Conservation (phyloP, 1,284 basidiomycete genomes). For the Rhodotorula sp. region DNA sequence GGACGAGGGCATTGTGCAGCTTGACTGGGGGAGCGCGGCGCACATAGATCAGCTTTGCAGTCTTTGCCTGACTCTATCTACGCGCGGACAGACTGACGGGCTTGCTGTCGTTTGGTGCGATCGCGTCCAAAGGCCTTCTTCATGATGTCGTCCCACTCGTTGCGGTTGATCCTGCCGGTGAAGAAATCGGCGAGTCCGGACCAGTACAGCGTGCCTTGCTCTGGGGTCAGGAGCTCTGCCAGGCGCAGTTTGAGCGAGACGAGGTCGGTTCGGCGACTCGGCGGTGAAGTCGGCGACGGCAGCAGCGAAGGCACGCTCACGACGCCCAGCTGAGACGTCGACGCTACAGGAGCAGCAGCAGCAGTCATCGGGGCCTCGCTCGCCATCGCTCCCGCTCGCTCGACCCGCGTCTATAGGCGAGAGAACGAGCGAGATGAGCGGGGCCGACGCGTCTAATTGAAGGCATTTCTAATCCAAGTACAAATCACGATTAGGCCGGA, state of each 20-base stretch:
- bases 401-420: too few relatives aligned
- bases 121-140: slow-evolving; percentile 42
- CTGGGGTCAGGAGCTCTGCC: slow-evolving; percentile 36
- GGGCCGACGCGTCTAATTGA: background rate
- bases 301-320: slow-evolving; percentile 3
- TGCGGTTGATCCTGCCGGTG: slow-evolving; percentile 49
- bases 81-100: background rate
- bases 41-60: background rate
- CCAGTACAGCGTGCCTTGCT: slow-evolving; percentile 49
- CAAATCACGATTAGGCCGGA: too few relatives aligned
- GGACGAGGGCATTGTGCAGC: slow-evolving; percentile 52
- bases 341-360: background rate
- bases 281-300: slow-evolving; percentile 30
- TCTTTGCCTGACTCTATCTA: rapidly evolving
- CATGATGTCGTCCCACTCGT: slow-evolving; percentile 49
- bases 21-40: slow-evolving; percentile 46
- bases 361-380: too few relatives aligned
- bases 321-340: background rate
- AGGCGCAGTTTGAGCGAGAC: slow-evolving; percentile 44
- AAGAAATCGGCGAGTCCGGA: slow-evolving; percentile 49
- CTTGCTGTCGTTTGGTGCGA: slow-evolving; percentile 8
- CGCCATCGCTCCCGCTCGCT: background rate
- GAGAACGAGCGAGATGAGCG: background rate
- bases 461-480: background rate
- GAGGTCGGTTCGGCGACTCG: slow-evolving; percentile 43